Evolutionary conservation across 2,329 filamentous ascomycete genomes (phyloP).

Genomic region (Hymenoscyphus scutula): DNA sequence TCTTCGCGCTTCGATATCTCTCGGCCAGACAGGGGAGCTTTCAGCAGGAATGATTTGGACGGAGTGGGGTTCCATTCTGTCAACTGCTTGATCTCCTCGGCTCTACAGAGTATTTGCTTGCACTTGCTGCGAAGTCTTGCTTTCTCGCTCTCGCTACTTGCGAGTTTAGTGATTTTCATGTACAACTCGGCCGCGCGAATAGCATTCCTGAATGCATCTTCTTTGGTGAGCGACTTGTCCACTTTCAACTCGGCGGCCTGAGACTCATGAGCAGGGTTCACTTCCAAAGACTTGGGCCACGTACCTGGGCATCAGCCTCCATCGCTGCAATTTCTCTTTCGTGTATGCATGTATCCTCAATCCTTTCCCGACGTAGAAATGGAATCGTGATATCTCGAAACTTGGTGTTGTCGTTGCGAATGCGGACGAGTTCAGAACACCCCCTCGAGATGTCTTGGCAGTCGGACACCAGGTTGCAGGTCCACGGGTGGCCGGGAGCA

Average conservation of each 20-base stretch:
- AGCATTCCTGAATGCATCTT: constrained; percentile 69
- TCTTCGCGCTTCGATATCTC: constrained; percentile 68
- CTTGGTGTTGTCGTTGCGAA: neutral
- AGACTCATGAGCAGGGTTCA: constrained; percentile 17
- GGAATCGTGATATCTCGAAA: neutral
- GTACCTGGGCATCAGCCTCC: constrained; percentile 43
- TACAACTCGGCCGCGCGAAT: constrained; percentile 78
- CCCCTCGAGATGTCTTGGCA: neutral
- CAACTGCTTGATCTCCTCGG: constrained; percentile 69
- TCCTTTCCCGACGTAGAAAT: neutral
- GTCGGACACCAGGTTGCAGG: neutral
- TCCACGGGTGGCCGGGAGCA: constrained; percentile 6
- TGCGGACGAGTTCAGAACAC: constrained; percentile 4
- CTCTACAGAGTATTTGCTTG: constrained; percentile 65
- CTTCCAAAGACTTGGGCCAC: constrained; percentile 12
- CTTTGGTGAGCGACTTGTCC: constrained; percentile 48
- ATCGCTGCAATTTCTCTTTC: neutral
- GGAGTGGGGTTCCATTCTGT: constrained; percentile 25
- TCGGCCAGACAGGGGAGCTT: constrained; percentile 49
- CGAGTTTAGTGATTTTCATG: constrained; percentile 69
- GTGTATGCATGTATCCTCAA: neutral
- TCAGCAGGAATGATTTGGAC: constrained; percentile 29
- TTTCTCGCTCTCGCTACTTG: constrained; percentile 61
- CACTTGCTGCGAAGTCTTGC: constrained; percentile 66
- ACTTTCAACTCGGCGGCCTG: constrained; percentile 56